phyloP scores from a whole-genome alignment of 208 protist genomes.

The Vickermania ingenoplastis region DNA sequence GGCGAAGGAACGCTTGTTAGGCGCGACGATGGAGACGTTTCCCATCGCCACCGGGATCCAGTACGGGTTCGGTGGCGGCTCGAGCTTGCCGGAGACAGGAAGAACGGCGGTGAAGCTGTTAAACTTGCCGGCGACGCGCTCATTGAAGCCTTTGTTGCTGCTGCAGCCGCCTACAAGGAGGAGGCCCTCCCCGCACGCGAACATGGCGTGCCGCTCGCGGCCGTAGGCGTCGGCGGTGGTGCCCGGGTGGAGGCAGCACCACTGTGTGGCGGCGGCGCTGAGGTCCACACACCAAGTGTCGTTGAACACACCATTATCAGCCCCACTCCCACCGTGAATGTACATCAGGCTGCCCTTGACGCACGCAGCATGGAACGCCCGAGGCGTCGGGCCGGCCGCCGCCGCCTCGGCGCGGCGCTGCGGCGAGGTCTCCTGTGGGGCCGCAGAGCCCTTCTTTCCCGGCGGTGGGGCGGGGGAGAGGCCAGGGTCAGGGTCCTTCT shows the following conservation, averaged over 20 bases:
- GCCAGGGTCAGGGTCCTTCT: neutral
- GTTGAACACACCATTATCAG: slow-evolving; percentile 18
- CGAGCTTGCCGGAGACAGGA: slow-evolving; percentile 14
- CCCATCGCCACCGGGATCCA: slow-evolving; percentile 79
- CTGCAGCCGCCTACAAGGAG: slow-evolving; percentile 68
- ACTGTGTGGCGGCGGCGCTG: slow-evolving; percentile 16
- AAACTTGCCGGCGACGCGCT: slow-evolving; percentile 40
- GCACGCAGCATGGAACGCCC: slow-evolving; percentile 58
- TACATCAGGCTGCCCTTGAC: slow-evolving; percentile 42
- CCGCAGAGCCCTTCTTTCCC: neutral
- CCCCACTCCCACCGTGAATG: slow-evolving; percentile 53
- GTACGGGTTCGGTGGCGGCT: slow-evolving; percentile 17
- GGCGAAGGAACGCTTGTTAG: slow-evolving; percentile 50
- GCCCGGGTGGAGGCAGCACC: slow-evolving; percentile 52
- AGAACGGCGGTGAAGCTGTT: slow-evolving; percentile 63
- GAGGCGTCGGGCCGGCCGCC: slow-evolving; percentile 14
- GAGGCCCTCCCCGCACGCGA: slow-evolving; percentile 58
- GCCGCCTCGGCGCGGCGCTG: neutral
- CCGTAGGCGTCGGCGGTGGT: slow-evolving; percentile 47
- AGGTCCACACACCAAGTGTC: slow-evolving; percentile 73
- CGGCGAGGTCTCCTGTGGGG: neutral
- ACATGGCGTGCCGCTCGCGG: slow-evolving; percentile 56
- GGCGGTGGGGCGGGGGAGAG: neutral
- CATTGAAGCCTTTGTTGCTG: slow-evolving; percentile 14
- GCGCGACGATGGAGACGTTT: slow-evolving; percentile 56